These are phyloP conservation scores for Piper longum DNA, from an alignment of 164 flowering plant genomes.

Conservation along the genomic window DNA sequence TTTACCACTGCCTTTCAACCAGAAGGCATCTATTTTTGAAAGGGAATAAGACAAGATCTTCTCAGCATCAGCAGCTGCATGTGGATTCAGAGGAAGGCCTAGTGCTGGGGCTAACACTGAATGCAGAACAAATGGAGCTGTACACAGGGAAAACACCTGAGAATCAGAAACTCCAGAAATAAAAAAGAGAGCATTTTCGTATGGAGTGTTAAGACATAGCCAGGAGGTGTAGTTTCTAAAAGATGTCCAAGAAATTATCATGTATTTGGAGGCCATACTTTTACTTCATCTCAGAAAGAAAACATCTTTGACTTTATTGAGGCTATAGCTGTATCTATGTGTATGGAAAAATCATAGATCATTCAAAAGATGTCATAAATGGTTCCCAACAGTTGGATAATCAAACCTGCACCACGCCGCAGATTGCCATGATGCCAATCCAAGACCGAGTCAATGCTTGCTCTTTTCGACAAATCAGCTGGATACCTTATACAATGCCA, in stretches of 20 bases:
- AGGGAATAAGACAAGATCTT: conserved; percentile 37
- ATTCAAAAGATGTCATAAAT: neutral
- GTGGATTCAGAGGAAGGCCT: conserved; percentile 42
- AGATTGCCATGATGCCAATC: conserved; percentile 93
- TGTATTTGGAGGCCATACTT: no score
- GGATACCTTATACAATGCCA: conserved; percentile 52
- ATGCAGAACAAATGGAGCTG: conserved; percentile 42
- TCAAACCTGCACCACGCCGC: conserved; percentile 63
- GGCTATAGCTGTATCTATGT: neutral
- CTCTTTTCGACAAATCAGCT: conserved; percentile 63
- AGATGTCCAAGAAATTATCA: neutral
- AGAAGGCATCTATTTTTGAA: conserved; percentile 45
- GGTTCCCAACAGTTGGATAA: neutral
- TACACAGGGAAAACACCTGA: neutral
- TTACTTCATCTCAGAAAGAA: no score
- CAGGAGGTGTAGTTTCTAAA: neutral
- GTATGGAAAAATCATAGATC: neutral
- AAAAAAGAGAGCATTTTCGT: neutral
- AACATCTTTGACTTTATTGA: neutral
- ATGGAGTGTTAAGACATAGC: neutral
- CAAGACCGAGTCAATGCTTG: conserved; percentile 63
- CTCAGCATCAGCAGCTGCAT: conserved; percentile 57
- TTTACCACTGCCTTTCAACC: conserved; percentile 58
- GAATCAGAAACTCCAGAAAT: neutral
- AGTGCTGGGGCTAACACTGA: conserved; percentile 40